Base-by-base conservation (phyloP, 1,284 basidiomycete species). In the Ceratobasidium sp. region DNA sequence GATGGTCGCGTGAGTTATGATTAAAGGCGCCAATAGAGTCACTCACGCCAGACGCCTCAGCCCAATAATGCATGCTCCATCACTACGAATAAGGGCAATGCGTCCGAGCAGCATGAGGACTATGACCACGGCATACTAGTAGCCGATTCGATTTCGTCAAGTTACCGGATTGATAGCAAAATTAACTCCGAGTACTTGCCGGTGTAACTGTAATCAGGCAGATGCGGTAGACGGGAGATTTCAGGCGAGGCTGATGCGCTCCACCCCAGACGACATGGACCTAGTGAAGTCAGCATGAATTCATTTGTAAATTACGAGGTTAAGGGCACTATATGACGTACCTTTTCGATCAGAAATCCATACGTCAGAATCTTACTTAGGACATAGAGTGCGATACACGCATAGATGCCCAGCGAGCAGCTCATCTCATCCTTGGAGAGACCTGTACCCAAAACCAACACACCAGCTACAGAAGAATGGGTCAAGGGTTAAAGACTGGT, bases 41-140 rank as follows among this genome's bases (percentile, higher is more conserved):
- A 72, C 75, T 62, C 56, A 76, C 47, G 80, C 78, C 16, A 76
- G 73, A 9, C 73, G 72, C 52, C 75, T 76, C 16, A 84, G 73
- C 0, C 82, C 82, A 36, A 83, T 84, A 13, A 80, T 73, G 70
- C 83, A 84, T 0, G 75, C 74, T 1, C 78, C 79, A 39, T 79
- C 78, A 0, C 72, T 56, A 2, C 76, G 57, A 46, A 81, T 76
- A 29, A 74, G 74, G 1, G 79, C 73, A 27, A 80, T 76, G 1
- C 80, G 77, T 75, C 79, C 78, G 27, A 77, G 50, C 42, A 80
- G 73, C 71, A 80, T 73, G 50, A 77, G 60, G 14, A 76, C 57
- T 0, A 77, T 74, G 44, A 82, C 76, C 0, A 73, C 77, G 2
- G 75, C 11, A 72, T 81, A 82, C 59, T 64, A 36, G 8, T 21